These are phyloP conservation scores for Thalia dealbata DNA, from an alignment of 176 grass and related monocot species.

Conservation along the genomic window DNA sequence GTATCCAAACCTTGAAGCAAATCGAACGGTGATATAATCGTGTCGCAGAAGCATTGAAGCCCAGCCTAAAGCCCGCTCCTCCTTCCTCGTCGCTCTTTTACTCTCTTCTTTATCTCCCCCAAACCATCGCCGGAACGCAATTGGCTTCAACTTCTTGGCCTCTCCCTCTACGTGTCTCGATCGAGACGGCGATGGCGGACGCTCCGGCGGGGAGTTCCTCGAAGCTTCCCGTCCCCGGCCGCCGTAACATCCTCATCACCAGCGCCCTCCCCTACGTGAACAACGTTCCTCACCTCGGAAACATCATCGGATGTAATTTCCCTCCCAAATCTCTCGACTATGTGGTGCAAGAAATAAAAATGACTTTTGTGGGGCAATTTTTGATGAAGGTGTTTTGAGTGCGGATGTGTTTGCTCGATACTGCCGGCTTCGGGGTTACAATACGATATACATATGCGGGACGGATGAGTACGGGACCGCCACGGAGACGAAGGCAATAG, in stretches of 20 bases:
- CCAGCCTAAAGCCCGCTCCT: not conserved
- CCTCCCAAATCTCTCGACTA: not conserved
- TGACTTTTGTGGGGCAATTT: not conserved
- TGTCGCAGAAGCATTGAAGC: not conserved
- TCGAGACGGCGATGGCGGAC: not conserved
- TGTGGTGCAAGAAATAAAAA: not conserved
- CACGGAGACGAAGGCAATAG: conserved; percentile 86
- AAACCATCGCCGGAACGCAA: not conserved
- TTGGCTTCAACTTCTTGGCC: not conserved
- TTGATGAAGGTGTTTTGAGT: conserved; percentile 61
- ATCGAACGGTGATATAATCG: not conserved
- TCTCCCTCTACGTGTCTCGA: not conserved
- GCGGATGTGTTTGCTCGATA: conserved; percentile 90
- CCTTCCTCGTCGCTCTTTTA: not conserved
- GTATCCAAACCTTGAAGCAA: not conserved
- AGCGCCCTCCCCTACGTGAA: conserved; percentile 43
- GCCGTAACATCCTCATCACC: conserved; percentile 39
- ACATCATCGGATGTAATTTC: conserved; percentile 25
- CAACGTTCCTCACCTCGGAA: conserved; percentile 48
- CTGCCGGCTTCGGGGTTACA: conserved; percentile 72
- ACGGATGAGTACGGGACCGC: conserved; percentile 94
- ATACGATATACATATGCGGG: conserved; percentile 83
- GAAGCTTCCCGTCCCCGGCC: conserved; percentile 26
- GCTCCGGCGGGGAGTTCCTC: not conserved
- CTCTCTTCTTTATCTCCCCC: not conserved